Conservation (phyloP, 176 grass and related monocot species). For the Poa annua region DNA sequence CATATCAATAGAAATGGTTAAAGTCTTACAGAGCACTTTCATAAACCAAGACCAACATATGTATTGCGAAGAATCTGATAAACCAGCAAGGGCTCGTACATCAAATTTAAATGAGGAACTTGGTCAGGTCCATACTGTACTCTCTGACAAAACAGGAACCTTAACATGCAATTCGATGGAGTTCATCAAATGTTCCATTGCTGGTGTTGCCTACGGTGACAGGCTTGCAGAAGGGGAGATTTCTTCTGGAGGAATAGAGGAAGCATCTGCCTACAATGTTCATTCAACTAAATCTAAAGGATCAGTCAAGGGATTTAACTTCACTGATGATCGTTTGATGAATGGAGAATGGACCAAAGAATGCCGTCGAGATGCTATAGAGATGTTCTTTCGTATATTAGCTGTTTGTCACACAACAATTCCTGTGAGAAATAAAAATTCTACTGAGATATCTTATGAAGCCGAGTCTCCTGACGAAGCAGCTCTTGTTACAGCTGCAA, state of each 20-base stretch:
- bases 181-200: conserved; percentile 94
- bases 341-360: conserved; percentile 84
- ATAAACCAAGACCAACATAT: conserved; percentile 88
- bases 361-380: conserved; percentile 55
- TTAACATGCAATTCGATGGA: conserved; percentile 99
- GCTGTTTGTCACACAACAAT: conserved; percentile 93
- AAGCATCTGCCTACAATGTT: conserved; percentile 46
- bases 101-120: conserved; percentile 97
- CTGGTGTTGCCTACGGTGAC: conserved; percentile 73
- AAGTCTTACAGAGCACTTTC: conserved; percentile 82
- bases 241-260: conserved; percentile 65
- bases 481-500: conserved; percentile 86
- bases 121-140: conserved; percentile 89
- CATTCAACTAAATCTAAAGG: conserved; percentile 44
- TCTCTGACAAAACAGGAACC: conserved; percentile 95
- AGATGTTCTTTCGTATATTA: conserved; percentile 79
- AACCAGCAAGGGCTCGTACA: conserved; percentile 80
- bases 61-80: conserved; percentile 89
- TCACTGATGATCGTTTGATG: conserved; percentile 70
- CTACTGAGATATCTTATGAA: conserved; percentile 71
- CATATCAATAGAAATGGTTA: conserved; percentile 96
- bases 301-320: conserved; percentile 84
- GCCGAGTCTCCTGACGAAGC: conserved; percentile 95
- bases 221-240: conserved; percentile 64
- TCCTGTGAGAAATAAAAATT: conserved; percentile 71